Evolutionary conservation across 495 filamentous ascomycete genomes (phyloP), one percentile per base, ranked within the genome.

Genomic region (Entonaema liquescens): DNA sequence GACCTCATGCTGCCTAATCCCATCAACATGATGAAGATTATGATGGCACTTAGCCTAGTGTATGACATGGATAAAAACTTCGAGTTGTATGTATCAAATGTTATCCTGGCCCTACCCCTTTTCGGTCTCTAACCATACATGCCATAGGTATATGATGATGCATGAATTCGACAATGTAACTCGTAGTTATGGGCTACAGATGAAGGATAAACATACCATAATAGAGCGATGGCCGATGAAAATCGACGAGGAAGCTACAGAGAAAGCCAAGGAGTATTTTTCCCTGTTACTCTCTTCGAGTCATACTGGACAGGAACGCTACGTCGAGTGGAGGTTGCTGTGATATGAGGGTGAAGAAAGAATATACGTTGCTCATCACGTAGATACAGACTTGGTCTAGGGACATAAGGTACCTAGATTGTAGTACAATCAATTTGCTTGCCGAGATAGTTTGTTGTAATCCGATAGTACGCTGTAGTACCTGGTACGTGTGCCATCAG

Each of bases 211-310:
- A 0, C 70, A 82, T 44, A 81, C 76, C 2, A 74, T 82, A 49
- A 72, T 83, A 26, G 74, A 76, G 5, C 78, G 78, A 52, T 81
- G 80, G 79, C 80, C 81, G 2, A 52, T 74, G 59, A 62, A 61
- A 28, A 36, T 81, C 38, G 74, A 76, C 31, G 55, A 71, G 1
- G 60, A 38, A 40, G 59, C 65, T 11, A 62, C 80, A 54, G 17
- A 40, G 5, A 73, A 77, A 12, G 74, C 67, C n/a, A 63, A 73
- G 36, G 69, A 79, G 23, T 78, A 81, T 40, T 81, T 83, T 64
- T 69, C 74, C 6, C 65, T 40, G 5, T 15, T 66, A 13, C n/a
- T 80, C 13, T 52, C 68, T 1, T 47, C 50, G n/a, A 19, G 19
- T 13, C 38, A 74, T 23, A 58, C 63, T 0, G 70, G 73, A 2